Percentiles rank a stretch among this genome's conserved stretches.
Conservation (phyloP, 2,329 filamentous ascomycete species). For the Pestalotiopsis sp. region DNA sequence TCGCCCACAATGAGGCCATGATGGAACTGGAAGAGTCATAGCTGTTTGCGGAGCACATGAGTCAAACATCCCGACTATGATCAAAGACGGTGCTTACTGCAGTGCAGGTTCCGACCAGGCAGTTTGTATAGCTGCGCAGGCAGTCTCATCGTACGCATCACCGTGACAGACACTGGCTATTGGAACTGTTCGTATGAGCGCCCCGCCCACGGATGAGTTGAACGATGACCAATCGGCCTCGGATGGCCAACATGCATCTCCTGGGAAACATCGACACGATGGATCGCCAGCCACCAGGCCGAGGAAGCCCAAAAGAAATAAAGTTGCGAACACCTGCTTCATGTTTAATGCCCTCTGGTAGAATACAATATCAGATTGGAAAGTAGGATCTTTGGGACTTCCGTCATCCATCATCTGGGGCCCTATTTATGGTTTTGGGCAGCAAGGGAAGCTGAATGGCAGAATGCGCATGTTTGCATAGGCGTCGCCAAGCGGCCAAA, state of each 20-base stretch:
- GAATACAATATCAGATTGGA: not conserved
- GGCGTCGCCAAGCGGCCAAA: not conserved
- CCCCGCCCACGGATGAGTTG: conserved; percentile 46
- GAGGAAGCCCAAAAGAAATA: not conserved
- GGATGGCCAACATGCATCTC: conserved; percentile 49
- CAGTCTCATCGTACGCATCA: conserved; percentile 12
- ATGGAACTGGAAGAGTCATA: conserved; percentile 15
- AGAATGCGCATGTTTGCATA: not conserved
- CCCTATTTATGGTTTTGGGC: not conserved
- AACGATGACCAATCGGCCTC: conserved; percentile 40
- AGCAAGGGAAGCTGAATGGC: not conserved
- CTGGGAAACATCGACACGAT: conserved; percentile 36
- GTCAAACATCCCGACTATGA: not conserved
- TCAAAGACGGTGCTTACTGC: conserved; percentile 10
- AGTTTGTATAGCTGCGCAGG: conserved; percentile 18
- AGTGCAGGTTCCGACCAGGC: conserved; percentile 17
- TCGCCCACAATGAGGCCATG: conserved; percentile 42
- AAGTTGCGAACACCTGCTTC: not conserved
- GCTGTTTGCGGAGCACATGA: conserved; percentile 21
- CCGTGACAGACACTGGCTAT: conserved; percentile 46
- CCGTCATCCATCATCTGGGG: not conserved
- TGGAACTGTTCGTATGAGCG: conserved; percentile 46
- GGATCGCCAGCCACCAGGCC: not conserved
- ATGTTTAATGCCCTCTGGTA: not conserved
- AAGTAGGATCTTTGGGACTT: not conserved